Conservation (phyloP, 768 basidiomycete species). For the Pilatotrama ljubarskyi region DNA sequence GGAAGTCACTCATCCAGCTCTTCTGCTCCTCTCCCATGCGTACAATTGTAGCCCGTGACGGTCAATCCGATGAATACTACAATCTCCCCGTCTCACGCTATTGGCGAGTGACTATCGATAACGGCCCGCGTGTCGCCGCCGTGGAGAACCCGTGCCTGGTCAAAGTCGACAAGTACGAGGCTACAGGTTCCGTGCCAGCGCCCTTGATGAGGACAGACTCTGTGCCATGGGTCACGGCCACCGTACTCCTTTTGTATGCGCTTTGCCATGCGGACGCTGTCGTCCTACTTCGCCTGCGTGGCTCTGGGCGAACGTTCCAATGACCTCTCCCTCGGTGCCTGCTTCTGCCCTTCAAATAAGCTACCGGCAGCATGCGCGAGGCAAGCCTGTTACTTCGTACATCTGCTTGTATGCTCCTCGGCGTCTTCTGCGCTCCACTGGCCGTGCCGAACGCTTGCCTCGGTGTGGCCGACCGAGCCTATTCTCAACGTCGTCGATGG, state of each 20-base stretch:
- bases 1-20: conserved; percentile 12
- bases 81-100: neutral
- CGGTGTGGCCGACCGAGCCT: neutral
- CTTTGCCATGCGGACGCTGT: neutral
- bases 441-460: neutral
- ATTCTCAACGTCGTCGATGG: neutral
- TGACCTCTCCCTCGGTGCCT: conserved; percentile 3
- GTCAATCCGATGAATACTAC: conserved; percentile 3
- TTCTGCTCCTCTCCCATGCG: conserved; percentile 12
- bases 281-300: neutral
- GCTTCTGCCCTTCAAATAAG: neutral
- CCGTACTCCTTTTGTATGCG: neutral
- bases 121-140: conserved; percentile 11
- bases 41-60: neutral
- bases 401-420: neutral
- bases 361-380: neutral
- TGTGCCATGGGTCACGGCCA: neutral
- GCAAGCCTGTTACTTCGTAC: neutral
- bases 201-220: neutral
- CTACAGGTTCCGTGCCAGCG: neutral
- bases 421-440: neutral
- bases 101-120: conserved; percentile 9
- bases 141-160: conserved; percentile 6
- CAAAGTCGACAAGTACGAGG: neutral
- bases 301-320: neutral